Evolutionary conservation across 2,329 filamentous ascomycete genomes (phyloP).

Genomic region (Colletotrichum costaricense): DNA sequence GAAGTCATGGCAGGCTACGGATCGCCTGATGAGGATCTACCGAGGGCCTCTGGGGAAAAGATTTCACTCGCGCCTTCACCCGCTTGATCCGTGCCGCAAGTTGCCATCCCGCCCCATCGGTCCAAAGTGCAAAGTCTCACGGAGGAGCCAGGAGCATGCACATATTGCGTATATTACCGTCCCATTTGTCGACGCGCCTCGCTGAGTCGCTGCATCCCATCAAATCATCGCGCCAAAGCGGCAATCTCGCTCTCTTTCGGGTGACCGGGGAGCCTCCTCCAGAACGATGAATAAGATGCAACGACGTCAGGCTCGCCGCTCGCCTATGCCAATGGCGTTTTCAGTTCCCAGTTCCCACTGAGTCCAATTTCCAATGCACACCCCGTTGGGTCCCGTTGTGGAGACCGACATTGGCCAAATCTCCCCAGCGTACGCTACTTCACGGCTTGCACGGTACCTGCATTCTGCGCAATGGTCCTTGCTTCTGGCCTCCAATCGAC

Average conservation of each 20-base stretch:
- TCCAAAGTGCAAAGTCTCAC: background rate
- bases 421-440: slow-evolving; percentile 29
- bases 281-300: background rate
- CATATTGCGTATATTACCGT: background rate
- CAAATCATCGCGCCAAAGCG: slow-evolving; percentile 1
- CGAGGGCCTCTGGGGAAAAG: slow-evolving; percentile 2
- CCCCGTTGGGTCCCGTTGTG: slow-evolving; percentile 20
- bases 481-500: slow-evolving; percentile 16
- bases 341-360: background rate
- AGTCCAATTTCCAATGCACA: slow-evolving; percentile 27
- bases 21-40: slow-evolving; percentile 25
- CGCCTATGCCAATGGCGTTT: background rate
- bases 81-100: slow-evolving; percentile 23
- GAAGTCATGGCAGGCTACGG: background rate
- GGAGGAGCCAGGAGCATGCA: background rate
- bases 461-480: slow-evolving; percentile 22
- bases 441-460: slow-evolving; percentile 30
- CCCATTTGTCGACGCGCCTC: background rate
- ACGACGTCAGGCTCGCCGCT: slow-evolving; percentile 3
- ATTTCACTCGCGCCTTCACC: slow-evolving; percentile 17
- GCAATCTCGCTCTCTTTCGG: slow-evolving; percentile 3
- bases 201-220: background rate
- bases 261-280: background rate
- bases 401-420: slow-evolving; percentile 22
- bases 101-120: slow-evolving; percentile 13